These are phyloP conservation scores for Anisodus tanguticus DNA, from an alignment of 257 asterid species.

Conservation along the genomic window DNA sequence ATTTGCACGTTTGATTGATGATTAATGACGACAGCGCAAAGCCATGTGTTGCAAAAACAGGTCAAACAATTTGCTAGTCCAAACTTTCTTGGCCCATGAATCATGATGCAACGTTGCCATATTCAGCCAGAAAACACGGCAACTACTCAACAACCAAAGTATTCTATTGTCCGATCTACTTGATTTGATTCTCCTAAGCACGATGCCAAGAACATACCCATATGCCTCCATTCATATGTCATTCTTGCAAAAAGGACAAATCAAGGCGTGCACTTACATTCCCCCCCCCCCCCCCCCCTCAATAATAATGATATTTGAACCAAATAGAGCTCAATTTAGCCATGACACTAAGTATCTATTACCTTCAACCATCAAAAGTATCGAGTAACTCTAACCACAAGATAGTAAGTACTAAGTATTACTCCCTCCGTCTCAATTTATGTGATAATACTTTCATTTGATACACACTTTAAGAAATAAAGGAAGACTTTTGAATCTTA, in stretches of 20 bases:
- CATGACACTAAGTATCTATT: not conserved
- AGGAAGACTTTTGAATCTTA: too few relatives aligned
- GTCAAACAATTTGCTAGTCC: not conserved
- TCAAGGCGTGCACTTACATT: not conserved
- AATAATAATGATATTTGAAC: not conserved
- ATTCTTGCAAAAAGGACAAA: not conserved
- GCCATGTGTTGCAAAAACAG: slow-evolving; percentile 22
- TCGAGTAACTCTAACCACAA: too few relatives aligned
- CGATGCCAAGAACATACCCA: not conserved
- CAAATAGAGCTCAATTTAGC: not conserved
- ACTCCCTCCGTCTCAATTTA: too few relatives aligned
- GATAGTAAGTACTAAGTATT: not conserved
- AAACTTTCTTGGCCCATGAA: not conserved
- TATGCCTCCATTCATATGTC: not conserved
- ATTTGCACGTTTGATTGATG: not conserved
- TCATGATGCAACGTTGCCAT: slow-evolving; percentile 5
- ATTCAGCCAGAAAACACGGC: not conserved
- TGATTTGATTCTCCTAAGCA: not conserved
- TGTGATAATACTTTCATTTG: too few relatives aligned
- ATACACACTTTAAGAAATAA: too few relatives aligned
- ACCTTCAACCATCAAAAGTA: not conserved
- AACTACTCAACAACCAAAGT: slow-evolving; percentile 8
- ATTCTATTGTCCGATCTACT: not conserved
- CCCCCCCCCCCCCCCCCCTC: too few relatives aligned
- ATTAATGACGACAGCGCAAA: not conserved